phyloP scores from a whole-genome alignment of 2,329 filamentous ascomycete species.

The Arthrinium phaeospermum region DNA sequence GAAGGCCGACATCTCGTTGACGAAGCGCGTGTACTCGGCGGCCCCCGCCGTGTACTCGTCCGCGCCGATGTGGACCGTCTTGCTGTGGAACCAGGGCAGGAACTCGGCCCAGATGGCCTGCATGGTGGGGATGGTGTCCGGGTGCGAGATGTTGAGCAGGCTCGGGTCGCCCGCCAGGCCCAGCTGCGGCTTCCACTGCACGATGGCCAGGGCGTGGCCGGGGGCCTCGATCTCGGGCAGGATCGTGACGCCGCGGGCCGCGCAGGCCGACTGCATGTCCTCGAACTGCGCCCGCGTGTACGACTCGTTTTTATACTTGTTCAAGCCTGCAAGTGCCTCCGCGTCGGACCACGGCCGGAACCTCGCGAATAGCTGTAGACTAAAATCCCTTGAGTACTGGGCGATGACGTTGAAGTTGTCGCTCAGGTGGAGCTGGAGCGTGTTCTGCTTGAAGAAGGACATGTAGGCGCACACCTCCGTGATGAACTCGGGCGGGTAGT shows the following conservation, averaged over 20 bases:
- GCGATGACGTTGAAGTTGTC: constrained; percentile 59
- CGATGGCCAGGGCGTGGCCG: constrained; percentile 60
- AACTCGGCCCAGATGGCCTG: constrained; percentile 59
- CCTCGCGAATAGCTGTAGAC: constrained; percentile 56
- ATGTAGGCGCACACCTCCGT: constrained; percentile 64
- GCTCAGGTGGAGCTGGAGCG: constrained; percentile 62
- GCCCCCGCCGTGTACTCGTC: constrained; percentile 58
- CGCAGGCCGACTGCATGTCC: constrained; percentile 57
- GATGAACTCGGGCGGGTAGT: constrained; percentile 59
- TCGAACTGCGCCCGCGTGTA: constrained; percentile 58
- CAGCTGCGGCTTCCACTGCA: constrained; percentile 64
- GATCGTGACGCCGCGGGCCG: constrained; percentile 60
- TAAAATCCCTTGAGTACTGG: constrained; percentile 53
- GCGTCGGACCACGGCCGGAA: constrained; percentile 60
- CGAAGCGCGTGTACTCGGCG: constrained; percentile 57
- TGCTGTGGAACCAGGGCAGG: constrained; percentile 61
- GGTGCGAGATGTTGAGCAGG: constrained; percentile 60
- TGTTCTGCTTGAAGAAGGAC: constrained; percentile 66
- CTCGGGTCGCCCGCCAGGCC: constrained; percentile 53
- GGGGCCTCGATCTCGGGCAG: constrained; percentile 66
- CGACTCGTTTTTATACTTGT: constrained; percentile 59
- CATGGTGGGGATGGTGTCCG: constrained; percentile 58
- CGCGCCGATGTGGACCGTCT: constrained; percentile 61
- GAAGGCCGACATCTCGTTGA: constrained; percentile 56
- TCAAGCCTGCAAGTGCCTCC: constrained; percentile 52